Evolutionary conservation across 306 rosid genomes (phyloP), one percentile per base, ranked within the genome.

Genomic region (Lathyrus sativus): DNA sequence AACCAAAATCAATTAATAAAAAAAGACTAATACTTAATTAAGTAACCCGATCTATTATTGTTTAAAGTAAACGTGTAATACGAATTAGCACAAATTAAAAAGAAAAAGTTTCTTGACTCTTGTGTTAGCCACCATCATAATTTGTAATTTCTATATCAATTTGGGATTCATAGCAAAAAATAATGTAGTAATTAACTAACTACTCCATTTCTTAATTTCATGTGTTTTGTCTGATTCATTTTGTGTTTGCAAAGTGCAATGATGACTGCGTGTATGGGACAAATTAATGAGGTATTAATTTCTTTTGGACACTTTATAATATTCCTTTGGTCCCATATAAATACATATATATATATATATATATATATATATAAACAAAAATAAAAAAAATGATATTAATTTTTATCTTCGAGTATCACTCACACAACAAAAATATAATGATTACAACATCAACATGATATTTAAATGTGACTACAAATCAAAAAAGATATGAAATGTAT

Each of bases 211-310:
- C 68, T 15, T 29, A n/a, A 31, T 41, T 65, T 61, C 26, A 26
- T 15, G 13, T 74, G 64, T 63, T 65, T 71, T 70, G 64, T 80
- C 67, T 2, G 19, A 15, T 49, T 70, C 14, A 9, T 37, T 60
- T 39, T 62, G 50, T 39, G 33, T 39, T 5, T 4, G 50, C 0
- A 8, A 38, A 4, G 50, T 24, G 31, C 31, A 11, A 38, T 62
- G 31, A 38, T 62, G 50, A 22, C 67, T 6, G 35, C 31, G 13
- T 15, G 29, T 60, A 19, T 4, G 14, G 65, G 74, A 41, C 56
- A 67, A 31, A 70, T 22, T 74, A 31, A 73, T 73, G 37, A 76
- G 18, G 15, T 11, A 7, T 3, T 56, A 26, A 10, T 42, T 22
- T 22, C 1, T 53, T 53, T 53, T 19, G 11, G 59, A 53, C 59